These are phyloP conservation scores for Sporothrix brunneoviolacea DNA, from an alignment of 2,329 filamentous ascomycete genomes.

Conservation along the genomic window DNA sequence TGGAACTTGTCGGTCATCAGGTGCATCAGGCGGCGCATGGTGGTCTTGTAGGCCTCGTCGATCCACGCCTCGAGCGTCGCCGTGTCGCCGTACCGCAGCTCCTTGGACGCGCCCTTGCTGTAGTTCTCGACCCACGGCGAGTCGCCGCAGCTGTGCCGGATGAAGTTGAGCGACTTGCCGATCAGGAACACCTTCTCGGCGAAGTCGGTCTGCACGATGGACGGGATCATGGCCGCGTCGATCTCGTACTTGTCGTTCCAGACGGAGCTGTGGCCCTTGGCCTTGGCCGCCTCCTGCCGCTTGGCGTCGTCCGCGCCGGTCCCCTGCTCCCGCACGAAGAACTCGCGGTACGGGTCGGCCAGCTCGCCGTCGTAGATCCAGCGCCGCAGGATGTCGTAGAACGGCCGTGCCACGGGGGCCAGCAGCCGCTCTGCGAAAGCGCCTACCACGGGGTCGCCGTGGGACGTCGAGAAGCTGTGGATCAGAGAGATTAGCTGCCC, in stretches of 20 bases:
- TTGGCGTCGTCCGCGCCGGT: slow-evolving; percentile 39
- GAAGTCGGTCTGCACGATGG: slow-evolving; percentile 88
- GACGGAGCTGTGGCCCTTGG: slow-evolving; percentile 71
- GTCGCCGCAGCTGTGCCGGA: slow-evolving; percentile 90
- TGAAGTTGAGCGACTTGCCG: slow-evolving; percentile 96
- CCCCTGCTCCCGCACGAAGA: slow-evolving; percentile 85
- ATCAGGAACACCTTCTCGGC: slow-evolving; percentile 96
- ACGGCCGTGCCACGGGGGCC: slow-evolving; percentile 80
- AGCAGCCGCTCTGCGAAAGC: slow-evolving; percentile 88
- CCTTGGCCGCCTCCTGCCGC: slow-evolving; percentile 35
- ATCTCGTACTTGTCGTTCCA: slow-evolving; percentile 98
- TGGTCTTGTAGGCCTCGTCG: slow-evolving; percentile 94
- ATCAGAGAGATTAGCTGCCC: slow-evolving; percentile 91
- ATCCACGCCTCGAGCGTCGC: slow-evolving; percentile 88
- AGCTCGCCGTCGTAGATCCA: slow-evolving; percentile 99
- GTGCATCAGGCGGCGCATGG: slow-evolving; percentile 89
- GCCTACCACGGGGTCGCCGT: slow-evolving; percentile 91
- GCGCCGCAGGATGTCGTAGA: slow-evolving; percentile 90
- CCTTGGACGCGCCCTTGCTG: slow-evolving; percentile 85
- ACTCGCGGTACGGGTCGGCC: slow-evolving; percentile 91
- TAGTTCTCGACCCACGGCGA: slow-evolving; percentile 94
- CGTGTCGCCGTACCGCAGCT: slow-evolving; percentile 87
- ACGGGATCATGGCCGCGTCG: slow-evolving; percentile 78
- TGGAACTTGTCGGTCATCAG: slow-evolving; percentile 95
- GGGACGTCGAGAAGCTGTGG: slow-evolving; percentile 84